Evolutionary conservation across 2,329 filamentous ascomycete species (phyloP), one percentile per base, ranked within the genome.

Genomic region (Alternaria panax): DNA sequence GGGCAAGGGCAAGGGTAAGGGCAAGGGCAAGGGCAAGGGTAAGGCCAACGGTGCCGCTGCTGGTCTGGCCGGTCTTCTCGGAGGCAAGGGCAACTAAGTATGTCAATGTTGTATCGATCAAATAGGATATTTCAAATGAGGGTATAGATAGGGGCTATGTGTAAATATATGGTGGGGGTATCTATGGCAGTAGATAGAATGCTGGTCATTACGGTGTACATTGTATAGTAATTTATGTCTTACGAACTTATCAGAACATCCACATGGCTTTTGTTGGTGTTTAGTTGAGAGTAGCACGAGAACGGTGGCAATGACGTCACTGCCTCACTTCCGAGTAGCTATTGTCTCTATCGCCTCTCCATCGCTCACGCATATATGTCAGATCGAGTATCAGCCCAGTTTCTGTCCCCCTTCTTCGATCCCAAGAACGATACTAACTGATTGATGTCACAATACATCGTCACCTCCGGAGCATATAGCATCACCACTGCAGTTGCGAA

Each of bases 41-140:
- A 43, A 51, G 25, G 52, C n/a, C 7, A 24, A 32, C n/a, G 48
- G 22, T 40, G 50, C 32, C 30, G 47, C 18, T 28, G 46, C 14
- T 56, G 54, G 45, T 51, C 43, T 56, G 12, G 54, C 54, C 25
- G 45, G 36, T 18, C n/a, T 56, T 25, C 36, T 51, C 22, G 45
- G 28, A 12, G 45, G 45, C 25, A 51, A 41, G 48, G 48, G 34
- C 25, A 52, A 52, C 38, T 52, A 52, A 36, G 45, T 30, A 48
- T 18, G 20, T 25, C 9, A 8, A 22, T n/a, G 45, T 6, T 36
- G 4, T 34, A 5, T 36, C 36, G 20, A 34, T n/a, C 16, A 24
- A 25, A 14, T 25, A n/a, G 30, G 20, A 24, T 22, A 18, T 12
- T 16, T 5, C n/a, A 14, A 34, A 34, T 14, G 5, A 14, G 14